Evolutionary conservation across 441 rosid genomes (phyloP), one percentile per base, ranked within the genome.

Genomic region (Eruca vesicaria): DNA sequence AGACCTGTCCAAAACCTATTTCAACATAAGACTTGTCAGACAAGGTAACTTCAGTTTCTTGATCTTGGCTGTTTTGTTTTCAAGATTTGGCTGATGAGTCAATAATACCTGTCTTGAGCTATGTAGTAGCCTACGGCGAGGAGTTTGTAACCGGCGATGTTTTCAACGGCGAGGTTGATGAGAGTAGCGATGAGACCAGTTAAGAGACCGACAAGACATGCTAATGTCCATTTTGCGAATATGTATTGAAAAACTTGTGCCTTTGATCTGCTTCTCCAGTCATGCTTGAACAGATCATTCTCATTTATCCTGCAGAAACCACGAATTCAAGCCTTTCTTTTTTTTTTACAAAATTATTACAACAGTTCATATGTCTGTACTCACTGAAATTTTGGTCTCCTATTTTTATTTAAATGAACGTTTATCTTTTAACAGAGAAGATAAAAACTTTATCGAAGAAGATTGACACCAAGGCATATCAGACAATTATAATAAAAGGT

Each of bases 141-240:
- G 78, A 93, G 86, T 85, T 90, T 93, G 86, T 89, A 90, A 14
- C 98, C 98, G 12, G 98, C 94, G 23, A 93, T 90, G 82, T 93
- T 90, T 82, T 92, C 96, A 38, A 92, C 80, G 7, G 96, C 90
- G 38, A 92, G 90, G 73, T 92, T 92, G 84, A 90, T 92, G 73
- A 87, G 82, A 43, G 93, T 86, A 43, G 96, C 96, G 31, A 87
- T 86, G 18, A 92, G 75, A 12, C 98, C 98, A 6, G 96, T 90
- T 10, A 89, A 68, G 38, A 89, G 89, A 63, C 98, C 98, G 45
- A 92, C 97, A 55, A 92, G 86, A 72, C 81, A 90, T 20, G 96
- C 94, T 41, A 88, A 76, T 7, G 81, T 66, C 98, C 98, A 92
- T 81, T 92, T 92, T 81, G 77, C 76, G 80, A 89, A 88, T 45